Evolutionary conservation across 2,329 filamentous ascomycete species (phyloP), one percentile per base, ranked within the genome.

Genomic region (Nemania diffusa): DNA sequence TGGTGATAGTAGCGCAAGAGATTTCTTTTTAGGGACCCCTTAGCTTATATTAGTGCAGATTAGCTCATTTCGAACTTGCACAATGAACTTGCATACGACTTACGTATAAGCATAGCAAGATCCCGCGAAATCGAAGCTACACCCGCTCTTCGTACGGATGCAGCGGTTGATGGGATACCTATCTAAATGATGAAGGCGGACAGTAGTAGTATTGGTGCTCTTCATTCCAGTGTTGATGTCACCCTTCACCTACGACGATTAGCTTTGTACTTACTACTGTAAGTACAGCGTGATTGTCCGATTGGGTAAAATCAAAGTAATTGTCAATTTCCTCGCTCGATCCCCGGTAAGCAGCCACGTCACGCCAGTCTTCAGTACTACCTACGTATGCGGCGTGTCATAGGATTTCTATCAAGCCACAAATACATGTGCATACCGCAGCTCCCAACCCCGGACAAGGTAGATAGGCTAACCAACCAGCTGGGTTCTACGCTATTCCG

Each of bases 401-500:
- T n/a, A n/a, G n/a, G n/a, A n/a, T n/a, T n/a, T n/a, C n/a, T 65
- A 51, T 50, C 62, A 65, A 55, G 57, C 57, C 57, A 56, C 56
- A 20, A 40, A 56, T 32, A n/a, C n/a, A n/a, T n/a, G n/a, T n/a
- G n/a, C n/a, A n/a, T n/a, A n/a, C n/a, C 26, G 17, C 20, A 44
- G 17, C 40, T 44, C 40, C n/a, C 40, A 44, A 44, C 40, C 51
- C 50, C 48, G 27, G 34, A 52, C 46, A 37, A 53, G 20, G 50
- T 44, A 63, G 29, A 40, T 26, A 58, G 22, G 15, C 50, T 20
- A 48, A 29, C 27, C 29, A 52, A 46, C 27, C 15, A 40, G 29
- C 22, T 37, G 26, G 27, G 27, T 32, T 56, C n/a, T 48, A 20
- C 32, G 11, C 17, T 26, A 34, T 26, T 27, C 62, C 57, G 57